Base-by-base conservation (phyloP, 1,284 basidiomycete genomes). In the Cryptococcus maquisensis region DNA sequence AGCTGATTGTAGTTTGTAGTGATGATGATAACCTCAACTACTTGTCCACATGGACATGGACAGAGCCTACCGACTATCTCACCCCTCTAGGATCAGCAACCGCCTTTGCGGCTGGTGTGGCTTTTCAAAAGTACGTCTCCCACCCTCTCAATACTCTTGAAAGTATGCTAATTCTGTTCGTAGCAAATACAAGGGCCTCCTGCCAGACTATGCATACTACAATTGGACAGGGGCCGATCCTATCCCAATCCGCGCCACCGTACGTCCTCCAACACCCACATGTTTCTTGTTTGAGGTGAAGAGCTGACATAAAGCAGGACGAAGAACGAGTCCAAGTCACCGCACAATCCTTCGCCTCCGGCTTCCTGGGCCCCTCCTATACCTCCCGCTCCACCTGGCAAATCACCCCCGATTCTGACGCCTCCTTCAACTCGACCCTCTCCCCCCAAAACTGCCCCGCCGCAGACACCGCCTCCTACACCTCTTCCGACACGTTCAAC, bases 61-160 rank as follows among this genome's bases (percentile, higher is more conserved):
- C 47, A 13, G 26, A 41, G n/a, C 36, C 23, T 3, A 28, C 39
- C n/a, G 40, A 32, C 10, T 50, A 42, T 15, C 37, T n/a, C 21
- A n/a, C 35, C 16, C 24, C 32, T 20, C 23, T 38, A 10, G 48
- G 52, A 8, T 81, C 82, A 0, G 85, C 84, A 0, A 36, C 47
- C 15, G 32, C 47, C 5, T 32, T 20, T 13, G 47, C 47, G 12
- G 47, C 47, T 21, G 47, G 47, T 3, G 35, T 35, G 4, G 47
- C 28, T 36, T 48, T 48, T 32, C 35, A 16, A 4, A 18, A 16
- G 47, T 48, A 20, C 16, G 47, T 12, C 21, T 48, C 20, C n/a
- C 16, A 7, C 37, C 35, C 20, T 7, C 36, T 13, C 16, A 9
- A 13, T 48, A 15, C 20, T 4, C 7, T 6, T 36, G 18, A n/a